Conservation (phyloP, 495 filamentous ascomycete species). For the Penicillium parvum region DNA sequence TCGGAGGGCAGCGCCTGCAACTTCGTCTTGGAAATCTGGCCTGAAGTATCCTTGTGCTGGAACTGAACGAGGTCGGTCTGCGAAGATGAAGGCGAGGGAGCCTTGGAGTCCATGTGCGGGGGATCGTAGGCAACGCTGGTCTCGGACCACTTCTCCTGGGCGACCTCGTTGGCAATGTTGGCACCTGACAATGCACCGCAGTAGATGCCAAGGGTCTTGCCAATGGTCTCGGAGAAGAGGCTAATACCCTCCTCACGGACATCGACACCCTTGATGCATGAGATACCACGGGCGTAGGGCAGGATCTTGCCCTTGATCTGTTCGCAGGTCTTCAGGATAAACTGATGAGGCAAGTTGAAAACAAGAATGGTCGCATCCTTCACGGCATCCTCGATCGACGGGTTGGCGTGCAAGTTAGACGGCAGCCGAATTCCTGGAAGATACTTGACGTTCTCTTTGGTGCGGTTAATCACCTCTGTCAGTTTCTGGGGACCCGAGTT, state of each 20-base stretch:
- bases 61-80: slow-evolving; percentile 56
- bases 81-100: slow-evolving; percentile 55
- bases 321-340: slow-evolving; percentile 82
- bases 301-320: slow-evolving; percentile 83
- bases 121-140: slow-evolving; percentile 96
- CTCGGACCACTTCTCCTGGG: slow-evolving; percentile 91
- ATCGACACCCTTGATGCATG: slow-evolving; percentile 96
- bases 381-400: slow-evolving; percentile 77
- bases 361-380: slow-evolving; percentile 79
- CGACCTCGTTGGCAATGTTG: slow-evolving; percentile 95
- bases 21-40: slow-evolving; percentile 56
- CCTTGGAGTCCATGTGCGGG: slow-evolving; percentile 72
- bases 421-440: slow-evolving; percentile 83
- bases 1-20: slow-evolving; percentile 70
- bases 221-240: slow-evolving; percentile 94
- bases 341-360: slow-evolving; percentile 98
- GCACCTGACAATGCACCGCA: slow-evolving; percentile 94
- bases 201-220: slow-evolving; percentile 86
- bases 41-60: slow-evolving; percentile 61
- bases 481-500: slow-evolving; percentile 72
- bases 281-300: slow-evolving; percentile 88
- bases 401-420: slow-evolving; percentile 81
- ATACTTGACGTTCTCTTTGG: slow-evolving; percentile 98
- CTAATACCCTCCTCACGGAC: slow-evolving; percentile 76
- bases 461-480: slow-evolving; percentile 81